These are phyloP conservation scores for Pythium diclinum DNA, from an alignment of 352 stramenopile genomes.

Conservation along the genomic window DNA sequence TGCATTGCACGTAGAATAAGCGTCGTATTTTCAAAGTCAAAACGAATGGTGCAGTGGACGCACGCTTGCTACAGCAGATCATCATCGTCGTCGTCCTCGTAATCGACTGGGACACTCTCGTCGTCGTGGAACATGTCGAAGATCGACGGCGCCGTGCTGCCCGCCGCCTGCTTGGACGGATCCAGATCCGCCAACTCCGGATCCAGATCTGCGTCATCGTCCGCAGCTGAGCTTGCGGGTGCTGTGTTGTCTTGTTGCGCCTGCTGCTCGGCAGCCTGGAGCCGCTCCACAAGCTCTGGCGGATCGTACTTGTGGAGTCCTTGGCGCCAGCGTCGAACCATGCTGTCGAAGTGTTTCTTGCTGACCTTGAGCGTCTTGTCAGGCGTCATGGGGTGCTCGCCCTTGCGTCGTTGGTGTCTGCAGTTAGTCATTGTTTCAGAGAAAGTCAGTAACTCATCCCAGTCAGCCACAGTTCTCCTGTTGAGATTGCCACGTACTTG, in stretches of 20 bases:
- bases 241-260: neutral
- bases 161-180: conserved; percentile 15
- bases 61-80: conserved; percentile 49
- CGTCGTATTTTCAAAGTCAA: neutral
- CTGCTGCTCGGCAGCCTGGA: conserved; percentile 13
- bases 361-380: conserved; percentile 72
- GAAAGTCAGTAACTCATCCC: neutral
- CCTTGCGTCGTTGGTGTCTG: conserved; percentile 44
- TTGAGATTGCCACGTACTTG: conserved; percentile 26
- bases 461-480: neutral
- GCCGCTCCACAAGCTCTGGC: conserved; percentile 40
- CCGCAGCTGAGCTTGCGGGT: neutral
- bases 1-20: no score
- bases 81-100: conserved; percentile 55
- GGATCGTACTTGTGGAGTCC: conserved; percentile 81
- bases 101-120: conserved; percentile 36
- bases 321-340: conserved; percentile 76
- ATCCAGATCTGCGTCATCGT: conserved; percentile 15
- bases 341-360: conserved; percentile 83
- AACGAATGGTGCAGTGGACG: neutral
- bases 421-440: neutral
- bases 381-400: conserved; percentile 70
- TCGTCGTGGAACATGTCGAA: conserved; percentile 73
- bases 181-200: conserved; percentile 30
- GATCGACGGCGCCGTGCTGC: conserved; percentile 39